Evolutionary conservation across 495 filamentous ascomycete genomes (phyloP).

Genomic region (Baudoinia panamericana): DNA sequence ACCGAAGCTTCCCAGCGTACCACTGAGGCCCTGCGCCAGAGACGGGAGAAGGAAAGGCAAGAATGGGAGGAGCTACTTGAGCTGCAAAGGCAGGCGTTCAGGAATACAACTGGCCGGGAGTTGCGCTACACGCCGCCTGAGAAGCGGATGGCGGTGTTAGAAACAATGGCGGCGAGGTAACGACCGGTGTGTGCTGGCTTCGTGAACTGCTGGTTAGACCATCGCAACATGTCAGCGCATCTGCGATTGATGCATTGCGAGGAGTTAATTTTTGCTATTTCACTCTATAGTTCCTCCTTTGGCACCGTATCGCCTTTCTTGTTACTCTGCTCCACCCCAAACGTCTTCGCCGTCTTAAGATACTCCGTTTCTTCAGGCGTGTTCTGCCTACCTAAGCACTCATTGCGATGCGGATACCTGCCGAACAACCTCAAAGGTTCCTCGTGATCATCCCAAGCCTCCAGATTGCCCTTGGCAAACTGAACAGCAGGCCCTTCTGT

Average conservation of each 20-base stretch:
- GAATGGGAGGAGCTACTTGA: neutral
- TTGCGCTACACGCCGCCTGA: neutral
- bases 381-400: conserved; percentile 23
- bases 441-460: conserved; percentile 23
- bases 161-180: no score
- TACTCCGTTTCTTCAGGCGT: conserved; percentile 28
- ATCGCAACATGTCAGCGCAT: no score
- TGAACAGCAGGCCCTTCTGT: conserved; percentile 14
- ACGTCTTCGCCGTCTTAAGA: conserved; percentile 27
- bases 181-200: no score
- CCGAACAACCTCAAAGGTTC: conserved; percentile 29
- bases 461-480: conserved; percentile 3
- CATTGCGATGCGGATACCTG: conserved; percentile 33
- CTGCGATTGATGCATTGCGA: no score
- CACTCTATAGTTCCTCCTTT: conserved; percentile 4
- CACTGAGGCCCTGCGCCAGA: neutral
- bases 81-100: conserved; percentile 2
- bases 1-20: neutral
- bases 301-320: neutral
- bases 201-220: no score
- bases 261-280: no score
- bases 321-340: conserved; percentile 22
- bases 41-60: neutral
- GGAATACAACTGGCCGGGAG: conserved; percentile 1
- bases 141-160: neutral